Conservation (phyloP, 179 eudicot species). For the Spinacia oleracea region DNA sequence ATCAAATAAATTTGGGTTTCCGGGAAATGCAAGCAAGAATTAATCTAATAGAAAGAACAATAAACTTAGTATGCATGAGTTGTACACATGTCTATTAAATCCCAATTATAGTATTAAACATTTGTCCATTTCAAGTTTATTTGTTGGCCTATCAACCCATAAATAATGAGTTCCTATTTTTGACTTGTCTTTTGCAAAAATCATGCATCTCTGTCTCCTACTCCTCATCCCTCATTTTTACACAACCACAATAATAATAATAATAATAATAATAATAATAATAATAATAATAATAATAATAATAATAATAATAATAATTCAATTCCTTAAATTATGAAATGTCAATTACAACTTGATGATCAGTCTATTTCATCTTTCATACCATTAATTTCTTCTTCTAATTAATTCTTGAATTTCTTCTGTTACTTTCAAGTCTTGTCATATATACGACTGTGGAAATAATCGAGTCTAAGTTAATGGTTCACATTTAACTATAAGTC, state of each 20-base stretch:
- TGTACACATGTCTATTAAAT: slow-evolving; percentile 25
- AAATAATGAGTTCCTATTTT: not conserved
- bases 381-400: not conserved
- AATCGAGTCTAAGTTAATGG: not conserved
- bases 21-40: slow-evolving; percentile 20
- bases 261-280: too few relatives aligned
- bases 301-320: too few relatives aligned
- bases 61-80: slow-evolving; percentile 17
- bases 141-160: slow-evolving; percentile 12
- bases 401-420: not conserved
- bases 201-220: slow-evolving; percentile 14
- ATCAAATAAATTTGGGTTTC: slow-evolving; percentile 4
- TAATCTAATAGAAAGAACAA: not conserved
- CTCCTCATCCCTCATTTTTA: not conserved
- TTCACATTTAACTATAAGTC: not conserved
- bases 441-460: not conserved
- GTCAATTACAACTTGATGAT: not conserved
- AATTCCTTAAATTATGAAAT: not conserved
- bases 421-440: slow-evolving; percentile 9
- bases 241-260: slow-evolving; percentile 11
- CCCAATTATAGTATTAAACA: slow-evolving; percentile 1
- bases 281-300: too few relatives aligned
- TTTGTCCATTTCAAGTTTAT: not conserved
- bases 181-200: slow-evolving; percentile 10
- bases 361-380: slow-evolving; percentile 14